A percentile compares a stretch with the other conserved stretches of the same genome.
phyloP scores from a whole-genome alignment of 2,329 filamentous ascomycete species.

The Cordyceps cateniannulata region DNA sequence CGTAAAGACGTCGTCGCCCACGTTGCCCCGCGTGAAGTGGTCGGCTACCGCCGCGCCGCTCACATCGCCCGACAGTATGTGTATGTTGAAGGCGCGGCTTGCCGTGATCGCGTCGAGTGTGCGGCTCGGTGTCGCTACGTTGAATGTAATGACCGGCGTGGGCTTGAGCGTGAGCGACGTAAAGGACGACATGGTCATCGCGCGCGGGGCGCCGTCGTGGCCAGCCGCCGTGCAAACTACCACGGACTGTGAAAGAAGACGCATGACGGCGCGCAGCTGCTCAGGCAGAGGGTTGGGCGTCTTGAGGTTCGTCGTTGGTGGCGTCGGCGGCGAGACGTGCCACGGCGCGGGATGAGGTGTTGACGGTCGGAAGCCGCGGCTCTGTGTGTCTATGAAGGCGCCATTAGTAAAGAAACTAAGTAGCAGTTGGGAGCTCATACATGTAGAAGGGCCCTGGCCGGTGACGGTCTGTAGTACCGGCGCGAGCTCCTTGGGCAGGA shows the following conservation, averaged over 20 bases:
- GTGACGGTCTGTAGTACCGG: slow-evolving; percentile 5
- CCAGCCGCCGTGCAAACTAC: slow-evolving; percentile 46
- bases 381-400: not conserved
- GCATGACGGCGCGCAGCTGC: slow-evolving; percentile 46
- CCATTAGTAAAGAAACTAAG: not conserved
- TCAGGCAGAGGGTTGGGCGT: slow-evolving; percentile 32
- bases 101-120: slow-evolving; percentile 45
- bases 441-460: not conserved
- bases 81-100: slow-evolving; percentile 45
- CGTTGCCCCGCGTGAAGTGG: slow-evolving; percentile 45
- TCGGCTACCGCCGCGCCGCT: slow-evolving; percentile 44
- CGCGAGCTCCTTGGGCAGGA: slow-evolving; percentile 10
- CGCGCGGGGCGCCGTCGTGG: slow-evolving; percentile 31
- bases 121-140: slow-evolving; percentile 49
- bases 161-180: slow-evolving; percentile 49
- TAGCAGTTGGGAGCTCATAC: not conserved
- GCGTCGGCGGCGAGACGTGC: slow-evolving; percentile 24
- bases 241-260: slow-evolving; percentile 46
- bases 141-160: slow-evolving; percentile 48
- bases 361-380: slow-evolving; percentile 7
- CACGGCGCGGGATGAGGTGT: slow-evolving; percentile 17
- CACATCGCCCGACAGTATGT: slow-evolving; percentile 43
- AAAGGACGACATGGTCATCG: slow-evolving; percentile 56
- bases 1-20: slow-evolving; percentile 31
- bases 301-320: slow-evolving; percentile 30